Base-by-base conservation (phyloP, 768 basidiomycete genomes). In the Chiua virens region DNA sequence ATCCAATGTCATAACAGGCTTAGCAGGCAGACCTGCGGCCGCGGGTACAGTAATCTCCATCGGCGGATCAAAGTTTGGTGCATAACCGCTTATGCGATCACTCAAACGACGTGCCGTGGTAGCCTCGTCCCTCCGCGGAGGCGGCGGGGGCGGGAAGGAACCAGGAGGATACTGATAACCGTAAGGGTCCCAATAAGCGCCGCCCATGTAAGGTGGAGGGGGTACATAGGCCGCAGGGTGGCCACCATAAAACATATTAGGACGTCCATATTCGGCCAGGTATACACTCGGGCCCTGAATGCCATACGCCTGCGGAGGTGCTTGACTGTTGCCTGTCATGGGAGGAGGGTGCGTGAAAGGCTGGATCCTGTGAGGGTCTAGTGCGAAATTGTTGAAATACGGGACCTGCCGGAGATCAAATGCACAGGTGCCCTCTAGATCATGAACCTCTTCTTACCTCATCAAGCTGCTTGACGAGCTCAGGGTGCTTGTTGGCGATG, bases 301-400 rank as follows among this genome's bases (percentile, higher is more conserved):
- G 20, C 90, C 90, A 63, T 87, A 93, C 1, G 90, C 90, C 67
- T 92, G 89, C 14, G 90, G 89, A 23, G 90, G 90, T 25, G 88
- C 79, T 66, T 88, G 87, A 32, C 73, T 79, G 49, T 81, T 85
- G n/a, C 86, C 86, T 42, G 79, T 72, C 21, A 75, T 65, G 39
- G 80, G 76, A 50, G 90, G 92, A 53, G 89, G 84, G 65, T 92
- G 89, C 21, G 82, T 79, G 70, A 91, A 87, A 8, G 90, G 89
- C 61, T 89, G 87, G 54, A 97, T 87, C 57, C 86, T 89, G 61
- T 94, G 90, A 49, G 97, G 96, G 73, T 98, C 97, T 51, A 98
- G 83, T 27, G 90, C 92, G 68, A 96, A 99, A 69, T 89, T 93
- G 71, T 98, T 98, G 77, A 93, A 94, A 70, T 88, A 92, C 34